phyloP scores from a whole-genome alignment of 495 filamentous ascomycete species.

The Choiromyces venosus region DNA sequence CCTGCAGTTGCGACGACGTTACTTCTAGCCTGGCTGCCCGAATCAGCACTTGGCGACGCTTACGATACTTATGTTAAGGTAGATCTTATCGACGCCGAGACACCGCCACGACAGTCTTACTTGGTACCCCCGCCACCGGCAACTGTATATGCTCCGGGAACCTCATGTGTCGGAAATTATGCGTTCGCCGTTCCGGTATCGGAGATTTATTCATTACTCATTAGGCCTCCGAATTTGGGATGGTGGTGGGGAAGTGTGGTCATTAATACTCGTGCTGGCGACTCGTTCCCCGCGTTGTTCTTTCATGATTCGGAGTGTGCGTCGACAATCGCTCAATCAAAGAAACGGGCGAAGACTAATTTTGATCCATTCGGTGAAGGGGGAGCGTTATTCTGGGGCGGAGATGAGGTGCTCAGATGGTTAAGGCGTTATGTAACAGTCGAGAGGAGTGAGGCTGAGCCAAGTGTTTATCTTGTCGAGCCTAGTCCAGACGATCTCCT shows the following conservation, averaged over 20 bases:
- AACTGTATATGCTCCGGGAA: conserved; percentile 53
- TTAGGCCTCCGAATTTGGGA: conserved; percentile 85
- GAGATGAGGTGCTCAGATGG: conserved; percentile 92
- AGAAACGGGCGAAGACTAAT: conserved; percentile 68
- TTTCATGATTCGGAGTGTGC: conserved; percentile 97
- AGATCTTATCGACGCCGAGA: conserved; percentile 72
- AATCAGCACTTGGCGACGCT: conserved; percentile 78
- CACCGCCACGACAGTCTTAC: conserved; percentile 76
- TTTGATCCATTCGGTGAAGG: conserved; percentile 87
- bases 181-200: conserved; percentile 87
- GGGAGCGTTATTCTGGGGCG: conserved; percentile 91
- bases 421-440: conserved; percentile 73
- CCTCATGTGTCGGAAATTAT: conserved; percentile 70
- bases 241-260: conserved; percentile 98
- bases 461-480: conserved; percentile 84
- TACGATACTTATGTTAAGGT: conserved; percentile 90
- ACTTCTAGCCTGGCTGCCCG: conserved; percentile 87
- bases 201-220: conserved; percentile 81
- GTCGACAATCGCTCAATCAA: conserved; percentile 88
- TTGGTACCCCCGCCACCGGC: conserved; percentile 89
- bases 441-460: conserved; percentile 75
- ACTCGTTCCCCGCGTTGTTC: conserved; percentile 90
- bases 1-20: conserved; percentile 52
- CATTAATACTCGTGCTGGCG: conserved; percentile 81
- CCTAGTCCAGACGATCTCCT: conserved; percentile 75